Base-by-base conservation (phyloP, 2,329 filamentous ascomycete species). In the Didymellaceae sp. region DNA sequence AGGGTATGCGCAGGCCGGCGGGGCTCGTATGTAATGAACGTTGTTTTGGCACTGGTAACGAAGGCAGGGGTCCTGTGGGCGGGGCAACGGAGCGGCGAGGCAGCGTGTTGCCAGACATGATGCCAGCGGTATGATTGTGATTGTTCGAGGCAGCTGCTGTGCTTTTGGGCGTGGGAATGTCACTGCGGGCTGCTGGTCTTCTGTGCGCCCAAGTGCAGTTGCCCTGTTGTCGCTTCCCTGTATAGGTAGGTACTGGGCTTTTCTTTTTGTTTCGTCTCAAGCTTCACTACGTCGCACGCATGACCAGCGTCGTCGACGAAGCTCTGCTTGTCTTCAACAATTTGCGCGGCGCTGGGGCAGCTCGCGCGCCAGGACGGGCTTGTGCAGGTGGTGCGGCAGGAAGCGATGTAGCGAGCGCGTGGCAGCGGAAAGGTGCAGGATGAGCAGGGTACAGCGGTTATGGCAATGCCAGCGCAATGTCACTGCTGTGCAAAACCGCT, bases 21-120 rank as follows among this genome's bases (percentile, higher is more conserved):
- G 70, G 62, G 46, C 64, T 59, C 32, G 60, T 50, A 42, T 62
- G 67, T 48, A 77, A 86, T 73, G 83, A 87, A 55, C 89, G 83
- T 30, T 87, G 85, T 74, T 91, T 94, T 35, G 80, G 74, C 14
- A 89, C 78, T 21, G 91, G 90, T 38, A 95, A 77, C 33, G 89
- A 86, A 33, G 91, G 90, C 18, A 94, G 78, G 21, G 87, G 84
- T 56, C 85, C 82, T 22, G 84, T 85, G 13, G 90, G 88, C 39
- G 90, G 88, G 51, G 86, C 87, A 62, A 86, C 73, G 20, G 77
- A 72, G 42, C 80, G 77, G 61, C 77, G 82, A 58, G 88, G 87
- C 41, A 90, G 78, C 33, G 87, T 78, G 45, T 86, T 86, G 48
- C 86, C 85, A 39, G 62, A 65, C 69, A 72, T 73, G 52, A 20